Base-by-base conservation (phyloP, 176 grass and related monocot species). In the Carex kokanica region DNA sequence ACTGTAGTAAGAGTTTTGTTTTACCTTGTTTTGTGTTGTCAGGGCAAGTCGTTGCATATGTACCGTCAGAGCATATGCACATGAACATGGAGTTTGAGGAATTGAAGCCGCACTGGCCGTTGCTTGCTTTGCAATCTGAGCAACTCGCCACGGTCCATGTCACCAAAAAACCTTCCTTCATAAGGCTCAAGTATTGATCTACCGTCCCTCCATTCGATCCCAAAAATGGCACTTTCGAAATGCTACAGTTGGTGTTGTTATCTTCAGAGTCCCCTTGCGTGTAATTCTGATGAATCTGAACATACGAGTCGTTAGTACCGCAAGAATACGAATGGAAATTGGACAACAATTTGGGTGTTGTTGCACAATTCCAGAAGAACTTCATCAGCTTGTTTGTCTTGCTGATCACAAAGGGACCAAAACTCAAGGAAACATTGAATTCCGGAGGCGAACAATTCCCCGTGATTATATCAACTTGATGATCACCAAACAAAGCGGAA, bases 51-150 rank as follows among this genome's bases (percentile, higher is more conserved):
- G 25, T 29, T 66, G 38, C 13, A 53, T 82, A 64, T 51, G 80
- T 31, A 21, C 88, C 83, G 67, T 67, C 78, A 21, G 77, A 9
- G 73, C 94, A 97, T 74, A 90, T 23, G 86, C 94, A 94, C 4
- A 60, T 34, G 61, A 97, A 88, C 41, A 10, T 45, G 12, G 3
- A 51, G 2, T 60, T 8, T 1, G 10, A 0, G 84, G 2, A 66
- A 38, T 47, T 10, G 82, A 87, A 89, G n/a, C 90, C 84, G 81
- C 92, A 97, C 74, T 24, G 38, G 1, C 88, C 90, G 3, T 87
- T 92, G 45, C 68, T 90, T 0, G 5, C 11, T 12, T 15, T 34
- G 62, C 94, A 93, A 17, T 0, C 14, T 0, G 4, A 13, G 64
- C 94, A 93, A 12, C 83, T 84, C 2, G 84, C 84, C 21, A 82